Conservation (phyloP, 495 filamentous ascomycete species). For the Annulohypoxylon moriforme region DNA sequence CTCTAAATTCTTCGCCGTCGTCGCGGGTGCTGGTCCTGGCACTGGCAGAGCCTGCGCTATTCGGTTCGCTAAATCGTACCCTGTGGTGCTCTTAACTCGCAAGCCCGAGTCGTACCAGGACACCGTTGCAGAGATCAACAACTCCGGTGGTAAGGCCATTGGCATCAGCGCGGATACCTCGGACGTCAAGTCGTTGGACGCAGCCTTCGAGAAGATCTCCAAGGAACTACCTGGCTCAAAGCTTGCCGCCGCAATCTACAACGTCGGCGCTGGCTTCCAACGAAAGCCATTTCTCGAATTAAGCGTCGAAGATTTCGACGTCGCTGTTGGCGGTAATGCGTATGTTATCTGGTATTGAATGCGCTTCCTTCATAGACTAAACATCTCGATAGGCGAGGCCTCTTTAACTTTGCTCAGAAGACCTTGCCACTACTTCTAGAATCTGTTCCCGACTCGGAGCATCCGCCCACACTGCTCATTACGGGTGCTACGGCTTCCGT, state of each 20-base stretch:
- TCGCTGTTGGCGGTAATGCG: slow-evolving; percentile 68
- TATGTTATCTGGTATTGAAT: slow-evolving; percentile 54
- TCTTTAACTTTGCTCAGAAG: slow-evolving; percentile 81
- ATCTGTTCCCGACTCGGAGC: slow-evolving; percentile 57
- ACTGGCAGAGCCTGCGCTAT: slow-evolving; percentile 70
- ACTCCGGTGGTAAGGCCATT: slow-evolving; percentile 74
- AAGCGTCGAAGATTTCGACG: slow-evolving; percentile 70
- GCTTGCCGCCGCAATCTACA: slow-evolving; percentile 84
- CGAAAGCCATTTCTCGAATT: slow-evolving; percentile 86
- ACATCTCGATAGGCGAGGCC: slow-evolving; percentile 65
- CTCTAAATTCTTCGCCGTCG: slow-evolving; percentile 68
- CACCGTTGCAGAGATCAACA: slow-evolving; percentile 80
- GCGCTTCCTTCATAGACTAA: neutral
- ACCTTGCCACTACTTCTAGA: slow-evolving; percentile 77
- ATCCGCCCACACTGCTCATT: slow-evolving; percentile 86
- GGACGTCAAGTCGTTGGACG: slow-evolving; percentile 68
- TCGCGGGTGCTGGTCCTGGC: slow-evolving; percentile 77
- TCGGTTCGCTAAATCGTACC: slow-evolving; percentile 76
- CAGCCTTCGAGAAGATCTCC: slow-evolving; percentile 75
- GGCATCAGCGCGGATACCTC: slow-evolving; percentile 81
- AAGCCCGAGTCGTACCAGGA: slow-evolving; percentile 72
- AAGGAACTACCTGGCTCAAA: slow-evolving; percentile 64
- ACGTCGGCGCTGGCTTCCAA: slow-evolving; percentile 75
- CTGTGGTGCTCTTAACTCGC: slow-evolving; percentile 79
- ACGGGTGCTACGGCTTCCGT: slow-evolving; percentile 89